These are phyloP conservation scores for Claviceps capensis DNA, from an alignment of 2,329 filamentous ascomycete genomes.

Conservation along the genomic window DNA sequence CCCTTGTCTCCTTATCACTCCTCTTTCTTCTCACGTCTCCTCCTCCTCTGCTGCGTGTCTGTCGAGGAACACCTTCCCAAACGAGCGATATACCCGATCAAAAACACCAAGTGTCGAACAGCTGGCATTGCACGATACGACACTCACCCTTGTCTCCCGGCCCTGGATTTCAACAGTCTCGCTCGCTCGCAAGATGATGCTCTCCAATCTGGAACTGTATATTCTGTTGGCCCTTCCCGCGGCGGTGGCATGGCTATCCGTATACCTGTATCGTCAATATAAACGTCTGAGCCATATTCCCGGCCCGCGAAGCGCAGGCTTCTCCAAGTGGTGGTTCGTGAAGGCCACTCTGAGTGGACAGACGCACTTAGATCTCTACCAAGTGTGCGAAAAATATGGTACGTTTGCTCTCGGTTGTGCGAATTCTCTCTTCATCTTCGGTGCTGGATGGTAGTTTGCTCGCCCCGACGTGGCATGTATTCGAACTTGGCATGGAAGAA, in stretches of 20 bases:
- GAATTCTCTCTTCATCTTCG: no score
- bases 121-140: neutral
- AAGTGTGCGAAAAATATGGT: conserved; percentile 23
- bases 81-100: no score
- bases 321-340: conserved; percentile 28
- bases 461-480: no score
- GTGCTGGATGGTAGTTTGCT: no score
- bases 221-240: conserved; percentile 1
- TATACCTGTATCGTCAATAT: conserved; percentile 13
- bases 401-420: conserved; percentile 1
- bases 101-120: no score
- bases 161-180: neutral
- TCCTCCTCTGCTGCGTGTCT: neutral
- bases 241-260: conserved; percentile 7
- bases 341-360: conserved; percentile 17
- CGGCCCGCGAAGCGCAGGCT: conserved; percentile 22
- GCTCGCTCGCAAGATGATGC: neutral
- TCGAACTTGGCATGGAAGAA: no score
- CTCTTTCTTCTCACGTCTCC: neutral
- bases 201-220: neutral
- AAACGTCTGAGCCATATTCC: conserved; percentile 25
- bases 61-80: neutral
- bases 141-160: neutral
- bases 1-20: neutral
- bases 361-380: conserved; percentile 22